A percentile compares a stretch with the other conserved stretches of the same genome.
phyloP scores from a whole-genome alignment of 257 asterid species.

The Solanum paucissectum region DNA sequence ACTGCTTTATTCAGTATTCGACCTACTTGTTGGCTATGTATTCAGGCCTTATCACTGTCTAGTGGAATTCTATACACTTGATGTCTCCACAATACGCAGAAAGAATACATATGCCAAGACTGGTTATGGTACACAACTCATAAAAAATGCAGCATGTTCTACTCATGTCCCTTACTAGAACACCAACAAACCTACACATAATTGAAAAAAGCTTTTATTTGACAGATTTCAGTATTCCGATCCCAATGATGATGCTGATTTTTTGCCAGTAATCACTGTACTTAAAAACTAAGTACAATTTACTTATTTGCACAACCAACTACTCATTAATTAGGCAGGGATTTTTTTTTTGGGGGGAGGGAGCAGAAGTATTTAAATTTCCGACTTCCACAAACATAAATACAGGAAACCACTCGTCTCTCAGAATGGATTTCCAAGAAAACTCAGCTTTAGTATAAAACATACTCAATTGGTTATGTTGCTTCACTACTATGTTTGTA shows the following conservation, averaged over 20 bases:
- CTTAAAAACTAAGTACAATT: neutral
- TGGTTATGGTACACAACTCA: neutral
- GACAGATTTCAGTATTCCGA: neutral
- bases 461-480: neutral
- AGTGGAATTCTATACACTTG: neutral
- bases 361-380: neutral
- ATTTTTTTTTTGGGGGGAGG: no score
- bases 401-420: neutral
- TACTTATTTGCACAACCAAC: neutral
- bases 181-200: neutral
- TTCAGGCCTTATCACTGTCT: neutral
- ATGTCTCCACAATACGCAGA: neutral
- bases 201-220: neutral
- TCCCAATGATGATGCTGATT: neutral
- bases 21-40: neutral
- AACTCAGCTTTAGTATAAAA: neutral
- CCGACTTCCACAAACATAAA: neutral
- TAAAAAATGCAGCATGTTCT: neutral
- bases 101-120: neutral
- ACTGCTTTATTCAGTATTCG: neutral
- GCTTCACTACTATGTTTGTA: neutral
- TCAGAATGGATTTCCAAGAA: neutral
- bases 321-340: neutral
- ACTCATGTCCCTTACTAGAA: neutral
- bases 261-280: neutral